Evolutionary conservation across 306 rosid species (phyloP), one percentile per base, ranked within the genome.

Genomic region (Aeschynomene evenia): DNA sequence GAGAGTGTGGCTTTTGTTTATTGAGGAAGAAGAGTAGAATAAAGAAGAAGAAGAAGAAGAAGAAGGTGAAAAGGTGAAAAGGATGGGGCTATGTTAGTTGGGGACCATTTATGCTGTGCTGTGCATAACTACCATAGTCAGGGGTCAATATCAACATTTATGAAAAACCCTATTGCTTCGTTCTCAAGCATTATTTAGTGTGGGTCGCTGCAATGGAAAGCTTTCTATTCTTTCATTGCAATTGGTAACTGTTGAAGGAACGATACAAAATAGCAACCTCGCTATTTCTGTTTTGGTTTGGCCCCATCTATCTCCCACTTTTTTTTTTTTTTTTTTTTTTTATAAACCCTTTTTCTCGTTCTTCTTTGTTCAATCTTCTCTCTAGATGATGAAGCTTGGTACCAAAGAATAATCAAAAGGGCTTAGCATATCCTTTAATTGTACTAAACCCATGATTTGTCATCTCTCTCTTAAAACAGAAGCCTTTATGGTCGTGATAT

Each of bases 171-270:
- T 46, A 46, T 85, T 83, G 56, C 91, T 87, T 90, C 72, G 53
- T 77, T 82, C 77, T 73, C 79, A 88, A 90, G 95, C 89, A 55
- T 79, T 70, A 75, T 70, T 24, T 14, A 3, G 13, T 22, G 21
- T 40, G 82, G 87, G 81, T 83, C 39, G 77, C 80, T 79, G 76
- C 78, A 43, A 37, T 13, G 19, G 61, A 63, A 78, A 81, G 70
- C 70, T 78, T 77, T 74, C 79, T 57, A 63, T 80, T 85, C 78
- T 72, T 56, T 45, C 66, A 74, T 57, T 52, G 31, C 68, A 63
- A 68, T 81, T 66, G 79, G 71, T 63, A 74, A 56, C 19, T 63
- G 73, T 75, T 75, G 63, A 71, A 78, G 68, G 73, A 72, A 72
- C 49, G 49, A 53, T 37, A 21, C 18, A 19, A 31, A 24, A 50